Percentiles rank a stretch among this genome's conserved stretches.
Evolutionary conservation across 2,329 filamentous ascomycete species (phyloP).

Genomic region (Exophiala phaeomuriformis): DNA sequence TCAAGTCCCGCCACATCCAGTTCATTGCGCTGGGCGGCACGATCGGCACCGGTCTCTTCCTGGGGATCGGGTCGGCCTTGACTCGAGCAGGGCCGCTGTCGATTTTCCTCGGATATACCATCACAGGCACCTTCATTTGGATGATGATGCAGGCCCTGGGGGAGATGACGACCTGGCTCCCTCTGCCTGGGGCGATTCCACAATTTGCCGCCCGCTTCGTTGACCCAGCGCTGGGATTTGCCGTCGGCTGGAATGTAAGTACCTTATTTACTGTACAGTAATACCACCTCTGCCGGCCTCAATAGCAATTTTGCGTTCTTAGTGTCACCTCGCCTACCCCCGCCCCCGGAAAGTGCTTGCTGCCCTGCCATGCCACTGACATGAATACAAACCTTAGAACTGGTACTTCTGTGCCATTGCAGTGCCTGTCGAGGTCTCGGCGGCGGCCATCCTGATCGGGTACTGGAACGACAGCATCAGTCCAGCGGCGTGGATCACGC

Average conservation of each 20-base stretch:
- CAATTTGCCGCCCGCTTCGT: conserved; percentile 2
- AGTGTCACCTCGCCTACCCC: neutral
- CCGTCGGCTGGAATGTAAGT: neutral
- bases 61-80: no score
- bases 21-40: no score
- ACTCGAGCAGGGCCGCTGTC: no score
- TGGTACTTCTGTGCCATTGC: neutral
- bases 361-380: no score
- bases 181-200: conserved; percentile 1
- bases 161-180: conserved; percentile 5
- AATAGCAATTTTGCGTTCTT: neutral
- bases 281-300: neutral
- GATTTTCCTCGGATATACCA: no score
- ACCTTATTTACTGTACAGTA: neutral
- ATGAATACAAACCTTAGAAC: neutral
- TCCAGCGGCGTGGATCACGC: conserved; percentile 22
- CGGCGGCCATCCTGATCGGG: neutral
- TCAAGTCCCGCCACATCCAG: no score
- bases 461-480: neutral
- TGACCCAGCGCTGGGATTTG: conserved; percentile 1
- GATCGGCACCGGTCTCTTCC: no score
- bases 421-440: neutral
- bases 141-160: conserved; percentile 3
- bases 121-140: no score
- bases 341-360: no score